Evolutionary conservation across 176 grass and related monocot genomes (phyloP).

Genomic region (Alloteropsis semialata): DNA sequence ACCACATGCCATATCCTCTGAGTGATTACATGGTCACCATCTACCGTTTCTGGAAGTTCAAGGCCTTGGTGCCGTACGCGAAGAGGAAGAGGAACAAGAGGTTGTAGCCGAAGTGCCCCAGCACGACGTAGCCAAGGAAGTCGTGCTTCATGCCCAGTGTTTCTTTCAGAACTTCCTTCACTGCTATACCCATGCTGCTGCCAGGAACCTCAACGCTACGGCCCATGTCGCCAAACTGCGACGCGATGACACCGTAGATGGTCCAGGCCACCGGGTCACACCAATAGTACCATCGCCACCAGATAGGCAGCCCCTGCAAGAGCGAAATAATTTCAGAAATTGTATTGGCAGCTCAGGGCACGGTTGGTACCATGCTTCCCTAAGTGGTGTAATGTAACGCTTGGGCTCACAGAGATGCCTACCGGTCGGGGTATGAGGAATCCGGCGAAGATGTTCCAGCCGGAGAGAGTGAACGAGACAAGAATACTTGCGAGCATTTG

Average conservation of each 20-base stretch:
- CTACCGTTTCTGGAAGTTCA: slow-evolving; percentile 78
- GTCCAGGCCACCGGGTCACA: slow-evolving; percentile 58
- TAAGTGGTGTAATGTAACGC: background rate
- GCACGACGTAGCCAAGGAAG: slow-evolving; percentile 49
- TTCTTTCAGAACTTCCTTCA: slow-evolving; percentile 46
- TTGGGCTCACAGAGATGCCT: slow-evolving; percentile 5
- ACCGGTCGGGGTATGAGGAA: slow-evolving; percentile 64
- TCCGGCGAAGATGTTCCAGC: slow-evolving; percentile 82
- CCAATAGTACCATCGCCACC: slow-evolving; percentile 95
- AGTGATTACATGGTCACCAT: background rate
- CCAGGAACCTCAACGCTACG: slow-evolving; percentile 2
- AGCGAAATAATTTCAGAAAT: background rate
- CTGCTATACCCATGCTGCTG: background rate
- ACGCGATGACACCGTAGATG: slow-evolving; percentile 53
- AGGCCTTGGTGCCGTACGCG: slow-evolving; percentile 50
- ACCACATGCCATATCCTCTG: background rate
- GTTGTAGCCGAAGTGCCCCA: slow-evolving; percentile 53
- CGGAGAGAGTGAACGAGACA: slow-evolving; percentile 45
- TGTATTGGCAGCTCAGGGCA: background rate
- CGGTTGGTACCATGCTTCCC: background rate
- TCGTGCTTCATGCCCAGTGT: slow-evolving; percentile 44
- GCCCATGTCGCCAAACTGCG: slow-evolving; percentile 45
- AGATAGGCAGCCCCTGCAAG: slow-evolving; percentile 52
- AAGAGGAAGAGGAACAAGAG: slow-evolving; percentile 59
- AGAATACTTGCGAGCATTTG: slow-evolving; percentile 56